phyloP scores from a whole-genome alignment of 2,329 filamentous ascomycete species.

The Exserohilum turcica region DNA sequence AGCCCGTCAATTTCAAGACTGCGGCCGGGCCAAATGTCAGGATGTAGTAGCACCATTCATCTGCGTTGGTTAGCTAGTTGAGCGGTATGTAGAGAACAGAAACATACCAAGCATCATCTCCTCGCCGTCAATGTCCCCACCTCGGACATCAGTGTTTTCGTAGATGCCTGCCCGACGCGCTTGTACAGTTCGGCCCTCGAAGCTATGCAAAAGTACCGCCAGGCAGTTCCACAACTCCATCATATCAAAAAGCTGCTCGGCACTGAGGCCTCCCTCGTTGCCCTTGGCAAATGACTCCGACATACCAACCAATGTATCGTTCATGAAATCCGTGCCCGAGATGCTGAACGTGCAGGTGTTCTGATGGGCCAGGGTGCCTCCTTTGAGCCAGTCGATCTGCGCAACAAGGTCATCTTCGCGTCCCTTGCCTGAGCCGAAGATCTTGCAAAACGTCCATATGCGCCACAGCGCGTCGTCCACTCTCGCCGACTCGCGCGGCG shows the following conservation, averaged over 20 bases:
- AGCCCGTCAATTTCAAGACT: conserved; percentile 58
- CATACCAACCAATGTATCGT: conserved; percentile 60
- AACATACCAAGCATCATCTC: conserved; percentile 58
- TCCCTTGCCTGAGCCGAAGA: conserved; percentile 64
- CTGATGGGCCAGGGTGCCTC: conserved; percentile 58
- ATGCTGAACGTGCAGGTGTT: conserved; percentile 53
- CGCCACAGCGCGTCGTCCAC: conserved; percentile 68
- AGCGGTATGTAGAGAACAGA: not conserved
- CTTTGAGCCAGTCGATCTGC: conserved; percentile 68
- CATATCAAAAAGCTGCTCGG: conserved; percentile 66
- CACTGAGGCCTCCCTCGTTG: conserved; percentile 60
- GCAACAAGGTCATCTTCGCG: conserved; percentile 64
- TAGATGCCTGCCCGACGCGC: conserved; percentile 63
- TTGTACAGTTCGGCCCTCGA: conserved; percentile 60
- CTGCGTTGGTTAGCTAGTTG: conserved; percentile 41
- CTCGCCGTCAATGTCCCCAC: conserved; percentile 58
- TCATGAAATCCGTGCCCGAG: conserved; percentile 57
- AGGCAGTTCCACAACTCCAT: conserved; percentile 68
- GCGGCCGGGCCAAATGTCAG: conserved; percentile 63
- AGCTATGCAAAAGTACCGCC: conserved; percentile 59
- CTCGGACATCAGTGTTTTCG: conserved; percentile 53
- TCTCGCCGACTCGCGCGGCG: conserved; percentile 54
- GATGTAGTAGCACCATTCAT: conserved; percentile 66
- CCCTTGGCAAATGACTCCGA: conserved; percentile 64
- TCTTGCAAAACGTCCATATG: conserved; percentile 68